phyloP scores from a whole-genome alignment of 2,329 filamentous ascomycete genomes.

The Coniochaeta sp. region DNA sequence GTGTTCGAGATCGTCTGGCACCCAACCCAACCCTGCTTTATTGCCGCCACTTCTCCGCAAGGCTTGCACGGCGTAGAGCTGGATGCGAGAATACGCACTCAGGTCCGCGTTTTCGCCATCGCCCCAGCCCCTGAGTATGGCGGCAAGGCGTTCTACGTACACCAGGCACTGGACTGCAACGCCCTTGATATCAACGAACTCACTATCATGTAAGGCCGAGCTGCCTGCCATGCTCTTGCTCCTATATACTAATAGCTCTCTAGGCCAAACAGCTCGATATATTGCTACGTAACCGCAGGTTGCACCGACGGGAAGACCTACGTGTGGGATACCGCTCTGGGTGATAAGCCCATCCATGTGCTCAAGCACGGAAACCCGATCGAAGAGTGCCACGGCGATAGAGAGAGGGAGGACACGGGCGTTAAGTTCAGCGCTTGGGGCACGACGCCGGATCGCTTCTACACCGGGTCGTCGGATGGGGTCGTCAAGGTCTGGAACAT shows the following conservation, averaged over 20 bases:
- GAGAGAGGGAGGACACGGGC: slow-evolving; percentile 51
- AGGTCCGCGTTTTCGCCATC: slow-evolving; percentile 47
- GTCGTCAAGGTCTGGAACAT: slow-evolving; percentile 58
- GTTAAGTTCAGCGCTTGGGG: slow-evolving; percentile 61
- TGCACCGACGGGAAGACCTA: slow-evolving; percentile 57
- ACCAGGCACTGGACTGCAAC: slow-evolving; percentile 50
- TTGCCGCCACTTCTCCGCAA: slow-evolving; percentile 49
- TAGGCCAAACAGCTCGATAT: slow-evolving; percentile 41
- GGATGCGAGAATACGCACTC: slow-evolving; percentile 40
- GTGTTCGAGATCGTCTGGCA: slow-evolving; percentile 62
- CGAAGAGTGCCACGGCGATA: slow-evolving; percentile 32
- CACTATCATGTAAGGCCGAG: slow-evolving; percentile 35
- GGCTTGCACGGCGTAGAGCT: slow-evolving; percentile 25
- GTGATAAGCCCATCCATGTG: slow-evolving; percentile 48
- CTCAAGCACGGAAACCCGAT: slow-evolving; percentile 43
- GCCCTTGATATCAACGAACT: slow-evolving; percentile 58
- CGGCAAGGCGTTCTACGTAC: slow-evolving; percentile 31
- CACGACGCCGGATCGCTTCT: slow-evolving; percentile 46
- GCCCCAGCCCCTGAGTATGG: slow-evolving; percentile 19
- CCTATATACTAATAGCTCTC: slow-evolving; percentile 15
- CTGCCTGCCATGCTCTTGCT: neutral
- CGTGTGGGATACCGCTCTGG: slow-evolving; percentile 53
- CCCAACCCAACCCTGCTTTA: slow-evolving; percentile 43
- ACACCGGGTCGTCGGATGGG: slow-evolving; percentile 58
- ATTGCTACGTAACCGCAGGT: slow-evolving; percentile 50